These are phyloP conservation scores for Diaporthe sp. DNA, from an alignment of 2,329 filamentous ascomycete species.

Conservation along the genomic window DNA sequence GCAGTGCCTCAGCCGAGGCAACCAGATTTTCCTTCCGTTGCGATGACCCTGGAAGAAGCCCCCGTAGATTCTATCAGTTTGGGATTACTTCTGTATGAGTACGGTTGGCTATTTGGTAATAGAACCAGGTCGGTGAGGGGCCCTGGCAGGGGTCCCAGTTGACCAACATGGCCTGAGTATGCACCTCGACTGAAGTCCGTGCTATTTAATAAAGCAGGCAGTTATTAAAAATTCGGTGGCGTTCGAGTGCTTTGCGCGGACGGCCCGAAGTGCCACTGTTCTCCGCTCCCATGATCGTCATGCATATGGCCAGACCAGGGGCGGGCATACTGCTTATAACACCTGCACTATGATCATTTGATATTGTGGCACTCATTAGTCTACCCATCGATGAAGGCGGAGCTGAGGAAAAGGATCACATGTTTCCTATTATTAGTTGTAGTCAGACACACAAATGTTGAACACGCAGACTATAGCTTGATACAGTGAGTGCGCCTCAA, in stretches of 20 bases:
- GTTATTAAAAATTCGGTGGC: neutral
- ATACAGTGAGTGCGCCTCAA: neutral
- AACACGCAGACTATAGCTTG: neutral
- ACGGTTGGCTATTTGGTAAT: neutral
- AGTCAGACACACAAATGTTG: neutral
- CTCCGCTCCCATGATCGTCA: slow-evolving; percentile 3
- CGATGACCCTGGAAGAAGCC: neutral
- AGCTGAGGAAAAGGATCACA: neutral
- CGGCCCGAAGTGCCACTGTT: slow-evolving; percentile 19
- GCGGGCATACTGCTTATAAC: neutral
- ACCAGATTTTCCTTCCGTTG: neutral
- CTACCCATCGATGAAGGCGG: neutral
- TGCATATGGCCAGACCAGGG: neutral
- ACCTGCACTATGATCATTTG: neutral
- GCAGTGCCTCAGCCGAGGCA: slow-evolving; percentile 2
- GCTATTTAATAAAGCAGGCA: neutral
- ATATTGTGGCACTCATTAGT: neutral
- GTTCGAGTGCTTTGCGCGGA: neutral
- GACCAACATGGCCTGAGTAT: neutral
- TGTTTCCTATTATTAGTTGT: neutral
- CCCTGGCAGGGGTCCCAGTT: neutral
- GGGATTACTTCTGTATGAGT: neutral
- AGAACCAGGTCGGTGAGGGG: slow-evolving; percentile 4
- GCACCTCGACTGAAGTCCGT: neutral
- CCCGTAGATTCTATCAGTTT: neutral